Evolutionary conservation across 176 grass and related monocot genomes (phyloP).

Genomic region (Calamus simplicifolius): DNA sequence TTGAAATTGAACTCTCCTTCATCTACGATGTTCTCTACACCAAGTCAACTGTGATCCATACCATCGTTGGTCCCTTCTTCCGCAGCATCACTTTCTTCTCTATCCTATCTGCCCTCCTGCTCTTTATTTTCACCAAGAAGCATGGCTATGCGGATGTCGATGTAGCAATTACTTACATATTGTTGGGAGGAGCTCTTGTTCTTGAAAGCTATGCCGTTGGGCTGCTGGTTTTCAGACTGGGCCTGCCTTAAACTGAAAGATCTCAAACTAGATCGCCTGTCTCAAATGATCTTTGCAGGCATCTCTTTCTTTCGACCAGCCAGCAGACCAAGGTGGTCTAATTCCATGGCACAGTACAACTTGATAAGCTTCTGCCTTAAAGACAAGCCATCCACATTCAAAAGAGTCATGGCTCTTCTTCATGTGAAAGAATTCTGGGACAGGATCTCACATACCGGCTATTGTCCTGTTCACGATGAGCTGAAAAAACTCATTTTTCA

Average conservation of each 20-base stretch:
- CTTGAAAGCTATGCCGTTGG: not conserved
- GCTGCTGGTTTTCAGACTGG: constrained; percentile 14
- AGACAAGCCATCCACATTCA: not conserved
- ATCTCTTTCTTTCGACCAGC: not conserved
- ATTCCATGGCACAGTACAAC: constrained; percentile 35
- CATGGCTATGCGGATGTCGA: constrained; percentile 9
- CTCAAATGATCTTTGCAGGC: not conserved
- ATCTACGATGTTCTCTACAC: constrained; percentile 67
- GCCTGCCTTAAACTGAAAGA: not conserved
- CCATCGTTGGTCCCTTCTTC: not conserved
- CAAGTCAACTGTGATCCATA: constrained; percentile 26
- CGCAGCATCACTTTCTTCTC: constrained; percentile 15
- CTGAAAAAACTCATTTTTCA: constrained; percentile 26
- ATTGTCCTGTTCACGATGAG: not conserved
- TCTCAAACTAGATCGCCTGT: not conserved
- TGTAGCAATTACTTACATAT: constrained; percentile 36
- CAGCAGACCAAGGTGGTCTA: constrained; percentile 27
- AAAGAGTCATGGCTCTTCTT: not conserved
- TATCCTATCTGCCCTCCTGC: constrained; percentile 20
- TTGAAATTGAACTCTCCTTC: constrained; percentile 44
- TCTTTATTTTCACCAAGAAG: constrained; percentile 25
- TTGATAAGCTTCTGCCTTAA: constrained; percentile 20
- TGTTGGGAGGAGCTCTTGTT: constrained; percentile 33
- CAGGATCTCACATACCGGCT: constrained; percentile 3
- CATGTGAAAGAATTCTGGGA: not conserved